phyloP scores from a whole-genome alignment of 2,329 filamentous ascomycete genomes.

The Penicillium verrucosum region DNA sequence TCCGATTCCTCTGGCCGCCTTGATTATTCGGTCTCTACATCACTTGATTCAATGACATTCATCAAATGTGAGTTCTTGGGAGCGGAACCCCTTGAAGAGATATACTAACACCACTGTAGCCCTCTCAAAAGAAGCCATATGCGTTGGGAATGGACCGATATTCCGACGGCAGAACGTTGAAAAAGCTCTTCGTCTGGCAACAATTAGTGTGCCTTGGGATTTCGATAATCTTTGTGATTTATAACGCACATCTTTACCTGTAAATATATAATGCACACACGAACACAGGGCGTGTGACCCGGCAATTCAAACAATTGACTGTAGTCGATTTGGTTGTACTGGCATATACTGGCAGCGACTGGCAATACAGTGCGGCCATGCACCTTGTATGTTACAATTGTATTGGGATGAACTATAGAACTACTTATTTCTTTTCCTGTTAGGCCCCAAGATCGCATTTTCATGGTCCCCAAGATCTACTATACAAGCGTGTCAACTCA shows the following conservation, averaged over 20 bases:
- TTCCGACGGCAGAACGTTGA: conserved; percentile 24
- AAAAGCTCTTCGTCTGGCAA: conserved; percentile 19
- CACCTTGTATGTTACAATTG: not conserved
- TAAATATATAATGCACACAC: not conserved
- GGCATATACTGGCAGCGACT: not conserved
- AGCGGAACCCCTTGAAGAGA: not conserved
- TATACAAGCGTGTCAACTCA: not conserved
- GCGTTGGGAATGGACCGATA: conserved; percentile 23
- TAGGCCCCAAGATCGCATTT: not conserved
- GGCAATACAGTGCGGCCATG: not conserved
- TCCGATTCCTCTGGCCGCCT: conserved; percentile 5
- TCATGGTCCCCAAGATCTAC: not conserved
- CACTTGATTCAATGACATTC: conserved; percentile 16
- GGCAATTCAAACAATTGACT: not conserved
- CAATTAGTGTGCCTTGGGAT: conserved; percentile 9
- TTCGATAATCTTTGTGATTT: conserved; percentile 12
- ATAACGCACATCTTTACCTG: not conserved
- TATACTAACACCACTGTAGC: conserved; percentile 15
- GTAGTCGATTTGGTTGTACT: not conserved
- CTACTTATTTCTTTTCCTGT: not conserved
- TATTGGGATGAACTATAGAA: not conserved
- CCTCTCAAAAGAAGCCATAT: conserved; percentile 17
- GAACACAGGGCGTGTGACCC: not conserved
- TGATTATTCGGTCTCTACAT: conserved; percentile 6
- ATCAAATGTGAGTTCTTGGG: conserved; percentile 16